Evolutionary conservation across 768 basidiomycete species (phyloP).

Genomic region (Mrakia blollopis): DNA sequence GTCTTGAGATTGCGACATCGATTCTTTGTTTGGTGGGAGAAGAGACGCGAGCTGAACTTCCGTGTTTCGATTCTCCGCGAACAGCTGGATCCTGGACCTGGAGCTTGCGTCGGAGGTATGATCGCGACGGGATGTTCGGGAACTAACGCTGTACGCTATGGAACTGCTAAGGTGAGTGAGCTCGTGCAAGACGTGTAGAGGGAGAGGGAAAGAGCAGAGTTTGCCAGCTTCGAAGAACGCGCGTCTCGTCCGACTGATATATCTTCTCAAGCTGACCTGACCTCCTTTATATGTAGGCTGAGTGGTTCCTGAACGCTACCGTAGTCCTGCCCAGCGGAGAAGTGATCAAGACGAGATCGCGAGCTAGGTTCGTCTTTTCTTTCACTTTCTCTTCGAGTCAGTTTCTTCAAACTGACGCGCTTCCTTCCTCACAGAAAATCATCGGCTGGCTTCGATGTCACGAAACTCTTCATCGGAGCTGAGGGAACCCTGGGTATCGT

Average conservation of each 20-base stretch:
- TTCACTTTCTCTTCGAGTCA: neutral
- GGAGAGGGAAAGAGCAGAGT: neutral
- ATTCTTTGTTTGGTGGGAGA: no score
- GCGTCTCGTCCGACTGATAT: neutral
- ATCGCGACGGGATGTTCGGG: conserved; percentile 73
- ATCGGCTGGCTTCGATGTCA: conserved; percentile 78
- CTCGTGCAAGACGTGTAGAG: neutral
- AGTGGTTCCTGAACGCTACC: conserved; percentile 85
- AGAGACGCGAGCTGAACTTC: no score
- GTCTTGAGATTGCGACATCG: no score
- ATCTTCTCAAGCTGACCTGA: neutral
- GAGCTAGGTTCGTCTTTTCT: conserved; percentile 36
- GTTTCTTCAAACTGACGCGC: neutral
- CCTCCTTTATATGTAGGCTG: conserved; percentile 45
- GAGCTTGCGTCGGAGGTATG: conserved; percentile 54
- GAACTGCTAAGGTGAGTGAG: conserved; percentile 58
- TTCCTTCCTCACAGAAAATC: conserved; percentile 56
- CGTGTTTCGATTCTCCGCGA: no score
- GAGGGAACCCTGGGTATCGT: conserved; percentile 47
- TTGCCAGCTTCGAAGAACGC: neutral
- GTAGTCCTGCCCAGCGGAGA: conserved; percentile 83
- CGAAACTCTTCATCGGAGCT: conserved; percentile 73
- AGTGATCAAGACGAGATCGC: conserved; percentile 75
- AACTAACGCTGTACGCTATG: conserved; percentile 69
- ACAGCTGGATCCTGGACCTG: conserved; percentile 53